Base-by-base conservation (phyloP, 371 early-diverging fungal species). In the Saksenaea vasiformis region DNA sequence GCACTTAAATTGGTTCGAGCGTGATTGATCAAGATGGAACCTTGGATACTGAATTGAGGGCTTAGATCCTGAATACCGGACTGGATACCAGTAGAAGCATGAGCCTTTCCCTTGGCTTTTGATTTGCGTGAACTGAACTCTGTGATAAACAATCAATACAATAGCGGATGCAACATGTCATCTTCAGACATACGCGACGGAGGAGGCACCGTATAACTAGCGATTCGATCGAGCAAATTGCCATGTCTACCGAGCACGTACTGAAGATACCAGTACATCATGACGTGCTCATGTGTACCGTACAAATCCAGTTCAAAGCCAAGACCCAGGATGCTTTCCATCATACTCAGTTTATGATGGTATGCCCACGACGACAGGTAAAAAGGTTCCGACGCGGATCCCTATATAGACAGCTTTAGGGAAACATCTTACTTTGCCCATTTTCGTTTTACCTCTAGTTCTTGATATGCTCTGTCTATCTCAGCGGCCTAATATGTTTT, bases 231-330 rank as follows among this genome's bases (percentile, higher is more conserved):
- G 47, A 77, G 31, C 14, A 82, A 71, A 22, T 61, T 72, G 5
- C 68, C 62, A 44, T 75, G 82, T 9, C 76, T 64, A 1, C 69
- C 69, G 17, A 84, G 41, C 7, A 83, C 60, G 34, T 69, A 68
- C 51, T 80, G 70, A 8, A 54, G 39, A 38, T 36, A 55, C 86
- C 89, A 86, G 53, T 87, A 86, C 11, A 92, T 77, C 79, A 82
- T 83, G 1, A 83, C 70, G 58, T 86, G 81, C 72, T 93, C 94
- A 70, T 90, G 84, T 0, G 63, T 31, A 41, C 85, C 81, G 65
- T 90, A 92, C 10, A 92, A 74, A 15, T 89, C 88, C 56, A 92
- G 72, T 56, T 92, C 91, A 60, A 90, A 87, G 0, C 94, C 94
- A 2, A 87, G 67, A 36, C 82, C 39, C 15, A 92, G 63, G 34